phyloP scores from a whole-genome alignment of 805 yeast genomes.

The Saturnispora mendoncae region DNA sequence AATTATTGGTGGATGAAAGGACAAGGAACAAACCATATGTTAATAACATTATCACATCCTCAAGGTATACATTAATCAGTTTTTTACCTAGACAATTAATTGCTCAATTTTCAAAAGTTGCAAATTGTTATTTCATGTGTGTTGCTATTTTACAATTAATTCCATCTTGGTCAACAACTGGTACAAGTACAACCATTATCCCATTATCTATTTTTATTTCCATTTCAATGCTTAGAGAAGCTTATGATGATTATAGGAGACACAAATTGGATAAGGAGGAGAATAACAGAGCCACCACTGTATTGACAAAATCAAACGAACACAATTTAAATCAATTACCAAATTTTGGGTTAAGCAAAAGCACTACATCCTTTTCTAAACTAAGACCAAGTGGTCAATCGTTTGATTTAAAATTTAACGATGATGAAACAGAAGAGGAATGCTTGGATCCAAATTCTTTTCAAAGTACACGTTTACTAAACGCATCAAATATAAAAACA shows the following conservation, averaged over 20 bases:
- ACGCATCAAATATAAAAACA: constrained; percentile 14
- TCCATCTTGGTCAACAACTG: constrained; percentile 97
- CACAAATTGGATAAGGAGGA: constrained; percentile 81
- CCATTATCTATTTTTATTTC: constrained; percentile 81
- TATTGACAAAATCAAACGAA: constrained; percentile 25
- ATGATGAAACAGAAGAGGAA: constrained; percentile 11
- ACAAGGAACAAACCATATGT: constrained; percentile 51
- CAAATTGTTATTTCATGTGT: constrained; percentile 81
- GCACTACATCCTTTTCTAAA: constrained; percentile 24
- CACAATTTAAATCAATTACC: constrained; percentile 2
- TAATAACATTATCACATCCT: constrained; percentile 69
- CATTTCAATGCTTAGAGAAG: constrained; percentile 87
- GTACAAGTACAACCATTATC: constrained; percentile 86
- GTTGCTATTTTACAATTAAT: constrained; percentile 93
- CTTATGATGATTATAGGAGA: constrained; percentile 84
- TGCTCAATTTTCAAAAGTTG: constrained; percentile 89
- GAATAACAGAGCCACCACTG: constrained; percentile 47
- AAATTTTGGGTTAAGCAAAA: constrained; percentile 18
- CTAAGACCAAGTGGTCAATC: constrained; percentile 22
- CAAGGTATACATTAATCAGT: constrained; percentile 71
- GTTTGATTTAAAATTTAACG: constrained; percentile 18
- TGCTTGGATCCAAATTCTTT: constrained; percentile 21
- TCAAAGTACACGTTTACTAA: constrained; percentile 15
- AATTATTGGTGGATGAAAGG: constrained; percentile 51
- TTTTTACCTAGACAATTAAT: constrained; percentile 82